A percentile compares a stretch with the other conserved stretches of the same genome.
Evolutionary conservation across 495 filamentous ascomycete species (phyloP).

Genomic region (Aspergillus ostianus): DNA sequence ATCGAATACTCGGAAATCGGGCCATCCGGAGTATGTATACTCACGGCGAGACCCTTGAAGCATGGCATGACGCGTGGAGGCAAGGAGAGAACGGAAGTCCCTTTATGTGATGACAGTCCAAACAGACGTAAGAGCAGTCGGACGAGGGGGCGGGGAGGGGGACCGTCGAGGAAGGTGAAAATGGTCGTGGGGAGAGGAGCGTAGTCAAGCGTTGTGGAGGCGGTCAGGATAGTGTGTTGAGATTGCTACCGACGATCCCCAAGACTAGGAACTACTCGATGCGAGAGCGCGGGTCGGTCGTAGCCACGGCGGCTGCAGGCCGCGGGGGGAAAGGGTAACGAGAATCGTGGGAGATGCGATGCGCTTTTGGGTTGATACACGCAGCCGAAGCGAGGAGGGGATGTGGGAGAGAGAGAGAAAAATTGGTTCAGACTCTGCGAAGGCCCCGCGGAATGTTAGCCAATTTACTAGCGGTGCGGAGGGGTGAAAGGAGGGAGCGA

Average conservation of each 20-base stretch:
- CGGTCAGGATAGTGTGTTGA: conserved; percentile 24
- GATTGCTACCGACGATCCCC: conserved; percentile 15
- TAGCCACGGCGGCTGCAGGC: background rate
- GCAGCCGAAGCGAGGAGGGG: background rate
- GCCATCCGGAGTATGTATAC: conserved; percentile 87
- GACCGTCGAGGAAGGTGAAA: conserved; percentile 2
- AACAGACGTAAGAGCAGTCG: conserved; percentile 1
- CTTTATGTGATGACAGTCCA: background rate
- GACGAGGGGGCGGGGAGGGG: background rate
- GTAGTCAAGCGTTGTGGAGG: conserved; percentile 20
- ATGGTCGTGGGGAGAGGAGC: conserved; percentile 11
- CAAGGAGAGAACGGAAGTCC: background rate
- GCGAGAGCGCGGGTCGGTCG: conserved; percentile 1
- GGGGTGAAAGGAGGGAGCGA: background rate
- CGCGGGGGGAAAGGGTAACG: background rate
- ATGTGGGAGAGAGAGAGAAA: too few relatives aligned
- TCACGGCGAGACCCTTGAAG: conserved; percentile 96
- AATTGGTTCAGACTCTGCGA: background rate
- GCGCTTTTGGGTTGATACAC: background rate
- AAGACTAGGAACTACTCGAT: background rate
- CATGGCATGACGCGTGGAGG: conserved; percentile 70
- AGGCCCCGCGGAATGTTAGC: background rate
- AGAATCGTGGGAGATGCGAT: background rate
- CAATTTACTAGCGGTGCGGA: background rate
- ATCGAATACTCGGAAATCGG: conserved; percentile 90